Evolutionary conservation across 768 basidiomycete species (phyloP), one percentile per base, ranked within the genome.

Genomic region (Russula brevipes): DNA sequence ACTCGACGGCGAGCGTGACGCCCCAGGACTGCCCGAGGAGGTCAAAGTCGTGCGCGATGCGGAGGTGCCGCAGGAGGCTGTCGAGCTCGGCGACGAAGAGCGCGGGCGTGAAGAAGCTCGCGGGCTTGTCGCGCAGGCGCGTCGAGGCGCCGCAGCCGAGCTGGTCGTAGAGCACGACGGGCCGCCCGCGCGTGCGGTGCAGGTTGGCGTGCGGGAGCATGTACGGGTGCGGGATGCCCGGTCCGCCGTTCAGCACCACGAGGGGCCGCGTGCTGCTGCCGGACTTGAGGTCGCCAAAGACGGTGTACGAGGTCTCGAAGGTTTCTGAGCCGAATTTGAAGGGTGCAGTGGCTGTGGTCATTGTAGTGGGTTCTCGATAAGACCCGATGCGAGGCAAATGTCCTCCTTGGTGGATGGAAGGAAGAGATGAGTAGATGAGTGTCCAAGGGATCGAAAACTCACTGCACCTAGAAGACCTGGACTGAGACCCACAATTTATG

Each of bases 81-180:
- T 68, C 65, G 12, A 84, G 77, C 72, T 85, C 80, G 63, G 80
- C 75, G 65, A 81, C 71, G 73, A 83, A 84, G 5, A 85, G 74
- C 57, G 78, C 70, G 35, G 73, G 69, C 17, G 75, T 81, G 82
- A 82, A 84, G 72, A 85, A 85, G 12, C 46, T 44, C 1, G 69
- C 64, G 38, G 69, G 74, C 66, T 81, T 83, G 63, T 83, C 80
- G 9, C 70, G 78, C 19, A 84, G 73, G 65, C 83, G 82, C 9
- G 82, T 82, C 12, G 83, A 85, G 31, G 72, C 71, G n/a, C 82
- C 82, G 59, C 72, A 77, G 8, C 83, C 84, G 50, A 85, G 61
- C 68, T 85, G 84, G 69, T 83, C 82, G 58, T 60, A 60, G 41
- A 60, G 51, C 16, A 60, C 12, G 51, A 60, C 59, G 35, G 52